phyloP scores from a whole-genome alignment of 495 filamentous ascomycete genomes.

The Penicillium cinerascens region DNA sequence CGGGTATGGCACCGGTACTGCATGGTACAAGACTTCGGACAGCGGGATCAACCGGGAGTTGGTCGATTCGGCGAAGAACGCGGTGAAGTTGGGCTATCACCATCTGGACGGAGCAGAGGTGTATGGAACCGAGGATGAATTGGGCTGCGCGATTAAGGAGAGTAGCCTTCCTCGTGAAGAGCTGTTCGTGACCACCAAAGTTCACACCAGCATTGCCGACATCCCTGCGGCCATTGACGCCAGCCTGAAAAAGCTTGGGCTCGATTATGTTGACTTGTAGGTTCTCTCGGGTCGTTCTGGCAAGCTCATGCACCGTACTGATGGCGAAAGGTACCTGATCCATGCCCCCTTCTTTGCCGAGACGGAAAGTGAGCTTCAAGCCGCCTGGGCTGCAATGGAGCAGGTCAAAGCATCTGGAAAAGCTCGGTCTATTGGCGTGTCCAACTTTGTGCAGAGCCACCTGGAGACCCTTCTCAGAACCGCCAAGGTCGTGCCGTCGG shows the following conservation, averaged over 20 bases:
- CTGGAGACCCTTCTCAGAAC: constrained; percentile 66
- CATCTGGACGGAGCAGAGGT: constrained; percentile 82
- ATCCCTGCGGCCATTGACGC: constrained; percentile 61
- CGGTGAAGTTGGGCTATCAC: constrained; percentile 66
- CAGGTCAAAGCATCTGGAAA: constrained; percentile 63
- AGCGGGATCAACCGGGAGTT: constrained; percentile 33
- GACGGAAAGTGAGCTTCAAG: constrained; percentile 59
- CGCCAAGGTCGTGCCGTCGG: constrained; percentile 58
- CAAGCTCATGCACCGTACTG: background rate
- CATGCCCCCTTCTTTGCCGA: constrained; percentile 70
- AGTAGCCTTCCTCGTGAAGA: constrained; percentile 61
- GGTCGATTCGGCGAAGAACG: constrained; percentile 60
- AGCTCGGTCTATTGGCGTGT: constrained; percentile 77
- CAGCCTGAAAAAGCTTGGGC: constrained; percentile 69
- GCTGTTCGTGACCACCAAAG: constrained; percentile 77
- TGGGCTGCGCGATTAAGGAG: constrained; percentile 71
- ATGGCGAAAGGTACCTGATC: constrained; percentile 64
- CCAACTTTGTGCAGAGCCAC: constrained; percentile 69
- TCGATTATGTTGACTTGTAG: constrained; percentile 79
- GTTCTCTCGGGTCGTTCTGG: constrained; percentile 1
- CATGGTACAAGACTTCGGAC: constrained; percentile 54
- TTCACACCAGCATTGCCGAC: constrained; percentile 53
- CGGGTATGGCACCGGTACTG: constrained; percentile 68
- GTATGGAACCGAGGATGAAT: constrained; percentile 75
- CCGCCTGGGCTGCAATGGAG: constrained; percentile 76